These are phyloP conservation scores for Onygena corvina DNA, from an alignment of 2,329 filamentous ascomycete species.

Conservation along the genomic window DNA sequence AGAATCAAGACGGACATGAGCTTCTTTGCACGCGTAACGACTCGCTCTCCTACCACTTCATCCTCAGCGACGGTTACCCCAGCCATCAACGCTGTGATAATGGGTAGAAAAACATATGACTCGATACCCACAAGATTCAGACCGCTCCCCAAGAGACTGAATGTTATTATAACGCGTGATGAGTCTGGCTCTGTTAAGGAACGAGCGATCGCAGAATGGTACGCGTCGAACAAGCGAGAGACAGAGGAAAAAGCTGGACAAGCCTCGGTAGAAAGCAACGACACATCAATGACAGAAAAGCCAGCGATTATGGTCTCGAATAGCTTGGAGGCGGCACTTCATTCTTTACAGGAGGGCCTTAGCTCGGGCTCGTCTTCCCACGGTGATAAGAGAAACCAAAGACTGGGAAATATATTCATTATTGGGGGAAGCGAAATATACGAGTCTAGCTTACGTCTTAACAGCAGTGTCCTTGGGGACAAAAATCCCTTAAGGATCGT, in stretches of 20 bases:
- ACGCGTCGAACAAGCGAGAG: conserved; percentile 21
- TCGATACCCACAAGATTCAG: conserved; percentile 68
- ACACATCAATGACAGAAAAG: conserved; percentile 4
- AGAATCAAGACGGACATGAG: conserved; percentile 83
- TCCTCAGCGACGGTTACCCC: conserved; percentile 9
- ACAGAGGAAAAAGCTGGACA: conserved; percentile 14
- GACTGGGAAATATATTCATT: conserved; percentile 57
- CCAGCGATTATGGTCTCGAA: conserved; percentile 41
- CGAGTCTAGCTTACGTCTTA: conserved; percentile 47
- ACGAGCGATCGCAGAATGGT: conserved; percentile 27
- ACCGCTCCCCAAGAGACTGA: conserved; percentile 66
- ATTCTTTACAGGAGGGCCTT: conserved; percentile 24
- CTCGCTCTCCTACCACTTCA: conserved; percentile 37
- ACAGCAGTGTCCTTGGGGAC: conserved; percentile 10
- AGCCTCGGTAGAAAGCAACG: conserved; percentile 11
- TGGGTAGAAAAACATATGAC: conserved; percentile 97
- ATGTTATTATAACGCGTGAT: conserved; percentile 61
- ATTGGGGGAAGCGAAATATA: conserved; percentile 90
- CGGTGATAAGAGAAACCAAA: conserved; percentile 14
- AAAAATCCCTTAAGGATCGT: conserved; percentile 27
- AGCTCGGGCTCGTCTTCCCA: neutral
- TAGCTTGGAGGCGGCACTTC: conserved; percentile 49
- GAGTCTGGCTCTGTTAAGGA: conserved; percentile 21
- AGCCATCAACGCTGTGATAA: conserved; percentile 64
- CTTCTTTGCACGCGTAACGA: conserved; percentile 86